Percentiles rank a stretch among this genome's conserved stretches.
These are phyloP conservation scores for Coniochaeta sp. DNA, from an alignment of 2,329 filamentous ascomycete species.

Conservation along the genomic window DNA sequence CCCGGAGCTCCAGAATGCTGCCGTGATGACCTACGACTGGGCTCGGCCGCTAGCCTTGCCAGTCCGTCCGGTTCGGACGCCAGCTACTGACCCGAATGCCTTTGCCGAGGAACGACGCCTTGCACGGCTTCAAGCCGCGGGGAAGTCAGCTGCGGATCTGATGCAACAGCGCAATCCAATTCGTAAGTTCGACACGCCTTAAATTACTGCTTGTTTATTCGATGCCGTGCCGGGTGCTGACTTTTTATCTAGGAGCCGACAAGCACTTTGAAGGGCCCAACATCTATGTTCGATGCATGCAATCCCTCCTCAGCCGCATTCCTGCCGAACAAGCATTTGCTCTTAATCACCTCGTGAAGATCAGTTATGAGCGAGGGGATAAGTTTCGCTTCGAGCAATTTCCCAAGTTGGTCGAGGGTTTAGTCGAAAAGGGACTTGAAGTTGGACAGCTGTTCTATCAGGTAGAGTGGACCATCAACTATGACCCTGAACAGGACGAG, in stretches of 20 bases:
- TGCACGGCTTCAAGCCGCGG: slow-evolving; percentile 26
- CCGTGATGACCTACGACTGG: slow-evolving; percentile 65
- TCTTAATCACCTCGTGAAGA: slow-evolving; percentile 87
- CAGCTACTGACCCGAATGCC: slow-evolving; percentile 62
- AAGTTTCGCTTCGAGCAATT: slow-evolving; percentile 95
- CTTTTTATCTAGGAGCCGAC: slow-evolving; percentile 9
- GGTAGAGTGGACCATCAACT: slow-evolving; percentile 73
- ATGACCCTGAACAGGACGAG: slow-evolving; percentile 46
- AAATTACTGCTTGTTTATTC: neutral
- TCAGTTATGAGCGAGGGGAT: slow-evolving; percentile 88
- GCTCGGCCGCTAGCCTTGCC: slow-evolving; percentile 49
- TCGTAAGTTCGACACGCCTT: neutral
- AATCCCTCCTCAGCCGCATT: slow-evolving; percentile 73
- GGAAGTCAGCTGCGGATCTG: slow-evolving; percentile 33
- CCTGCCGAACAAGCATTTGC: slow-evolving; percentile 85
- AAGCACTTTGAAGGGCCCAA: slow-evolving; percentile 60
- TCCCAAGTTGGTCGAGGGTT: slow-evolving; percentile 75
- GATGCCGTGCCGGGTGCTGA: slow-evolving; percentile 9
- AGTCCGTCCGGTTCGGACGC: slow-evolving; percentile 67
- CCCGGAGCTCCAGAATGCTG: slow-evolving; percentile 47
- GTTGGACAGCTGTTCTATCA: slow-evolving; percentile 75
- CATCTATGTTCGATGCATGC: slow-evolving; percentile 83
- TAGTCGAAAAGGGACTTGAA: slow-evolving; percentile 77
- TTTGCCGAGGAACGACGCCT: slow-evolving; percentile 53
- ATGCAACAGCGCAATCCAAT: slow-evolving; percentile 4